Base-by-base conservation (phyloP, 1,139 yeast species). In the Kluyveromyces marxianus region DNA sequence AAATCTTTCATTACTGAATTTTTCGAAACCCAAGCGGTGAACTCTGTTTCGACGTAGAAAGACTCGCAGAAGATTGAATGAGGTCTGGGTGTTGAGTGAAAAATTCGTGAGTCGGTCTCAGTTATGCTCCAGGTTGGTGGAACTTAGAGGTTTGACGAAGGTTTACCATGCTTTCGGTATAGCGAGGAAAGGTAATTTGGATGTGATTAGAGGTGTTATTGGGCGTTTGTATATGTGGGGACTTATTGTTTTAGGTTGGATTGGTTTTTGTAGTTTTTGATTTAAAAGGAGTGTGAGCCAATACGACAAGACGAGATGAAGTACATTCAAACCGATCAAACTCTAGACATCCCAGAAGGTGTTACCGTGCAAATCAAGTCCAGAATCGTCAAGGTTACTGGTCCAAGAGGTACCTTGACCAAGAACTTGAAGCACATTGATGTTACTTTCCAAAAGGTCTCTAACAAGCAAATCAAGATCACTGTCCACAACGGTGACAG, bases 401-500 rank as follows among this genome's bases (percentile, higher is more conserved):
- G 99, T 65, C 98, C 99, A 79, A 90, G 98, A 79, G 99, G 99
- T 76, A 78, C 80, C 62, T 80, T 94, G 70, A 70, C 74, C 77
- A 92, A 92, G 83, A 78, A 84, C 80, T 80, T 94, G 70, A 83
- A 84, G 71, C 99, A 94, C 79, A 82, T 92, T 66, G 86, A 92
- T 72, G 96, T 94, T 66, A 83, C 97, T 59, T 92, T 92, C 83
- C 56, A 67, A 62, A 88, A 90, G 80, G 68, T 85, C 59, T 72
- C 73, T 70, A 74, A 79, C 75, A 75, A 70, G 58, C 81, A 81
- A 65, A 77, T 94, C 75, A 85, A 83, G 77, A 81, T 92, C 69
- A 78, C 89, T 65, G 96, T 94, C 59, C 95, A 87, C 85, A 88
- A 90, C 72, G 98, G 98, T 78, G 96, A 88, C 86, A 89, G 97